Base-by-base conservation (phyloP, 371 early-diverging fungal genomes). In the Rhizopus arrhizus region DNA sequence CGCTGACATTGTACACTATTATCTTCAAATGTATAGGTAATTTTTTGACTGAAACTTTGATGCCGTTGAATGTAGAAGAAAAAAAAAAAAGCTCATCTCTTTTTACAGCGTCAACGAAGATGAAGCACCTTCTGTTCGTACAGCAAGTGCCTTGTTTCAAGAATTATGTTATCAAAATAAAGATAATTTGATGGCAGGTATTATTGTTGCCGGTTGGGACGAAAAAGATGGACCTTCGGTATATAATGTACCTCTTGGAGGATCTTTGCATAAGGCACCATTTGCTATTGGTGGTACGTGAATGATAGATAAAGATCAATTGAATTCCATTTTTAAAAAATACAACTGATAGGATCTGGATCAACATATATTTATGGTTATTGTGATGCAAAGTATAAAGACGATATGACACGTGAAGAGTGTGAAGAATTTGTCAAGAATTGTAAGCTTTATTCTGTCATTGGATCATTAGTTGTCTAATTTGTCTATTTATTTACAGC, bases 161-260 rank as follows among this genome's bases (percentile, higher is more conserved):
- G 91, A 96, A 68, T 68, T 99, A 28, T 93, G 96, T 79, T 99
- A 99, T 78, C 78, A 89, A 58, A 96, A 99, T 84, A 96, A 95
- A 81, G 90, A 94, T 73, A 62, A 62, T 51, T 75, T 99, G 60
- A 77, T 77, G 47, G 99, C 99, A n/a, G 98, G 97, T 43, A 92
- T 99, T 68, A 99, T 99, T 72, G 93, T 99, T 36, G 99, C 94
- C 46, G 99, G 99, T 46, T 98, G 95, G 92, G 99, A 99, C 78
- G 85, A 92, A 67, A 78, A 88, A 58, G 82, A 91, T 46, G 96
- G 97, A n/a, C 92, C 92, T 7, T 77, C 88, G n/a, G 96, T 98
- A 31, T 99, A 93, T 80, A 88, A 87, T 59, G 87, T 99, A 34
- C 94, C 95, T 47, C 78, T 98, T 9, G 99, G 99, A 53, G 99